Conservation (phyloP, 179 eudicot species). For the Corrigiola litoralis region DNA sequence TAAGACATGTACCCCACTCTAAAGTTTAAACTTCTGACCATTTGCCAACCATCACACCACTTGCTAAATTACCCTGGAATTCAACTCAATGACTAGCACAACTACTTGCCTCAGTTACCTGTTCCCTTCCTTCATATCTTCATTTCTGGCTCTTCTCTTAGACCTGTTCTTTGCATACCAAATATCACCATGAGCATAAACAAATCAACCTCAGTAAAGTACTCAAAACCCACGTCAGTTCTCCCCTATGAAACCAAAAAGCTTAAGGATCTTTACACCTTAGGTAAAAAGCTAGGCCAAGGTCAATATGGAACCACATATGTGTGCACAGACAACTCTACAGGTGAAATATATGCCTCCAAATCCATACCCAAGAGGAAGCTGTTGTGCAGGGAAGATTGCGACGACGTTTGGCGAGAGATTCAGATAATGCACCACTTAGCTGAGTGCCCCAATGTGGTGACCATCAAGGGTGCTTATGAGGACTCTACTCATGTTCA, state of each 20-base stretch:
- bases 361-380: slow-evolving; percentile 38
- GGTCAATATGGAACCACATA: slow-evolving; percentile 44
- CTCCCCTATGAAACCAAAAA: slow-evolving; percentile 35
- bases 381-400: slow-evolving; percentile 38
- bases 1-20: slow-evolving; percentile 10
- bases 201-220: slow-evolving; percentile 31
- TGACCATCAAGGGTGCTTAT: slow-evolving; percentile 33
- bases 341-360: slow-evolving; percentile 31
- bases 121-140: slow-evolving; percentile 4
- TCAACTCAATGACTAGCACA: slow-evolving; percentile 10
- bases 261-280: slow-evolving; percentile 27
- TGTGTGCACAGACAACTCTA: slow-evolving; percentile 32
- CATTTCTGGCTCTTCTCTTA: not conserved
- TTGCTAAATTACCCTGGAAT: slow-evolving; percentile 11
- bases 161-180: not conserved
- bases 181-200: slow-evolving; percentile 24
- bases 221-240: slow-evolving; percentile 37
- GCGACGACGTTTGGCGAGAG: slow-evolving; percentile 42
- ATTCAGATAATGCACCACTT: slow-evolving; percentile 45
- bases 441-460: slow-evolving; percentile 29
- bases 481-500: slow-evolving; percentile 34
- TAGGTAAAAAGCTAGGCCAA: slow-evolving; percentile 35
- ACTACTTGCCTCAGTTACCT: slow-evolving; percentile 15
- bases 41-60: slow-evolving; percentile 20
- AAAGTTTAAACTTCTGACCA: slow-evolving; percentile 18